A percentile compares a stretch with the other conserved stretches of the same genome.
Conservation (phyloP, 2,329 filamentous ascomycete species). For the Alternaria rosae region DNA sequence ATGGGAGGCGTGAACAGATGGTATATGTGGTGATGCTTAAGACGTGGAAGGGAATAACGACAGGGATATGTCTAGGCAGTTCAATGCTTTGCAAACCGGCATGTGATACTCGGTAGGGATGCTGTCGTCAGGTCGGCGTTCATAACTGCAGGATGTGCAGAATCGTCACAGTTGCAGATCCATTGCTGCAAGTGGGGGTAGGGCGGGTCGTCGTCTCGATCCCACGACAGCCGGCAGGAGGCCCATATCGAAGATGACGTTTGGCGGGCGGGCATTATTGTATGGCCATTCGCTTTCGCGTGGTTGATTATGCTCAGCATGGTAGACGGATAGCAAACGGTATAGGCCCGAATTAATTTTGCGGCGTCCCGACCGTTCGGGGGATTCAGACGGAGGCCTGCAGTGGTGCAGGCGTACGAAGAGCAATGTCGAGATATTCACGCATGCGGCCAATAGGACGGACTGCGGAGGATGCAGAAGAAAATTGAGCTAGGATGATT, state of each 20-base stretch:
- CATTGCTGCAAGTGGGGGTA: conserved; percentile 5
- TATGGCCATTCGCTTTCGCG: background rate
- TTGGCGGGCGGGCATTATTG: conserved; percentile 2
- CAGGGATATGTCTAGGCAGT: background rate
- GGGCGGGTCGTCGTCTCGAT: conserved; percentile 2
- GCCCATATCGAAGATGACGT: conserved; percentile 7
- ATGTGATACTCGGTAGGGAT: background rate
- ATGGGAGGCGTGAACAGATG: background rate
- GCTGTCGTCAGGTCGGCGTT: conserved; percentile 11
- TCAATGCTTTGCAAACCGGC: background rate
- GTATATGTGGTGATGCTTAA: background rate
- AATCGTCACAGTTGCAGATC: conserved; percentile 8
- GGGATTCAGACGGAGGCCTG: conserved; percentile 19
- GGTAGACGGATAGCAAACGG: background rate
- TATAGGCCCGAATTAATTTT: background rate
- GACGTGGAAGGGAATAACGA: background rate
- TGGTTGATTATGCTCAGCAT: background rate
- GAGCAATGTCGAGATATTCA: conserved; percentile 14
- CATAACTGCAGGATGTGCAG: conserved; percentile 6
- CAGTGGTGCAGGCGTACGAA: conserved; percentile 23
- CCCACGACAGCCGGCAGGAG: background rate
- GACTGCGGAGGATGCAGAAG: conserved; percentile 12
- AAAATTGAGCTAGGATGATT: conserved; percentile 15
- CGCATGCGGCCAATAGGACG: conserved; percentile 22
- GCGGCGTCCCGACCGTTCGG: conserved; percentile 3